A percentile compares a stretch with the other conserved stretches of the same genome.
These are phyloP conservation scores for Teratosphaeria nubilosa DNA, from an alignment of 2,329 filamentous ascomycete species.

Conservation along the genomic window DNA sequence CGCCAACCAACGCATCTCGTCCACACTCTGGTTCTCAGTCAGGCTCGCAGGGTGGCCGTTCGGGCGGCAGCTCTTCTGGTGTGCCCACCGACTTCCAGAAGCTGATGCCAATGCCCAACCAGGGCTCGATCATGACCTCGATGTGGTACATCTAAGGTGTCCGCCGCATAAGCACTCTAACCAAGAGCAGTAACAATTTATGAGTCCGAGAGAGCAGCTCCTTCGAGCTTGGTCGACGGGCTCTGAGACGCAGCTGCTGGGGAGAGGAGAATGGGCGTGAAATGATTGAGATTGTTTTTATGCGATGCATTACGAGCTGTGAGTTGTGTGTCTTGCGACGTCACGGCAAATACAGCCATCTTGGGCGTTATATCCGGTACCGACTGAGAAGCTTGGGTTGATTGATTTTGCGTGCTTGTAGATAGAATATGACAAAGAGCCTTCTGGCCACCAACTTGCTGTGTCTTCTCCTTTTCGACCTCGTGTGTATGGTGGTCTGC, in stretches of 20 bases:
- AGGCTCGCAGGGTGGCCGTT: slow-evolving; percentile 30
- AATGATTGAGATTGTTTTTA: neutral
- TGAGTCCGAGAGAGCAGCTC: too few relatives aligned
- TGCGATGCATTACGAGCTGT: neutral
- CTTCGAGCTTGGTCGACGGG: too few relatives aligned
- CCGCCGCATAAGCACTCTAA: too few relatives aligned
- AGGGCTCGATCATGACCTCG: slow-evolving; percentile 28
- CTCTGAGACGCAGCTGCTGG: too few relatives aligned
- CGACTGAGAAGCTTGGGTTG: neutral
- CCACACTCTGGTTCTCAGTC: slow-evolving; percentile 11
- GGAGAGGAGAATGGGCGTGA: neutral
- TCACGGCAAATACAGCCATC: neutral
- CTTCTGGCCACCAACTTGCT: slow-evolving; percentile 6
- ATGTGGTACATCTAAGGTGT: slow-evolving; percentile 42
- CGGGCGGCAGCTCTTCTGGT: slow-evolving; percentile 15
- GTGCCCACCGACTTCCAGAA: slow-evolving; percentile 20
- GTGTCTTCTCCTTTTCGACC: neutral
- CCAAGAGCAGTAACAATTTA: too few relatives aligned
- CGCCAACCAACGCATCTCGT: slow-evolving; percentile 5
- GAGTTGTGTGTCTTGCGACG: neutral
- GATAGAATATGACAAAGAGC: slow-evolving; percentile 5
- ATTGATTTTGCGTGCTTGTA: neutral
- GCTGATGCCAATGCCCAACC: slow-evolving; percentile 32
- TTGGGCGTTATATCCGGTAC: neutral
- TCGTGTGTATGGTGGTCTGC: neutral